Percentiles rank a stretch among this genome's conserved stretches.
These are phyloP conservation scores for Comarum palustre DNA, from an alignment of 306 rosid species.

Conservation along the genomic window DNA sequence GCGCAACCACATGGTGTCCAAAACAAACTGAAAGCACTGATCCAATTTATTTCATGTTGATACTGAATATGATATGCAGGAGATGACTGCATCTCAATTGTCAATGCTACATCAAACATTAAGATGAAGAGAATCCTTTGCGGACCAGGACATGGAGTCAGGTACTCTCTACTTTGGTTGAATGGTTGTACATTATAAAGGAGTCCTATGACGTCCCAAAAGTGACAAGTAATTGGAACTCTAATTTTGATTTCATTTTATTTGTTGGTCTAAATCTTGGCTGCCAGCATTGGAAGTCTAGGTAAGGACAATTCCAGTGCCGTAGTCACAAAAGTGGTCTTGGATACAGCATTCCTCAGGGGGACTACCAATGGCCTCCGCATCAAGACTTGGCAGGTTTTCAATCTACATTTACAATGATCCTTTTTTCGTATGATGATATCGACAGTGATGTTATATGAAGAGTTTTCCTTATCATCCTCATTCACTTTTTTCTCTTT, in stretches of 20 bases:
- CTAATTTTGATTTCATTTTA: neutral
- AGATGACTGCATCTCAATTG: slow-evolving; percentile 95
- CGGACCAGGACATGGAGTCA: slow-evolving; percentile 99
- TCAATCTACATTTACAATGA: neutral
- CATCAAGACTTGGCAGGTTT: slow-evolving; percentile 98
- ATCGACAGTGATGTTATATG: neutral
- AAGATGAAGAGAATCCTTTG: slow-evolving; percentile 87
- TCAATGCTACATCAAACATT: slow-evolving; percentile 83
- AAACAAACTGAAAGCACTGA: neutral
- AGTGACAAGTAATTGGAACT: neutral
- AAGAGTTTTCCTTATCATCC: slow-evolving; percentile 6
- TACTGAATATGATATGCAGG: slow-evolving; percentile 48
- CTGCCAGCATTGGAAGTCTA: slow-evolving; percentile 88
- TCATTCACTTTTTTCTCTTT: neutral
- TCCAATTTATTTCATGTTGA: slow-evolving; percentile 16
- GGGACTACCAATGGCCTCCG: slow-evolving; percentile 85
- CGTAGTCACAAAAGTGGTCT: slow-evolving; percentile 71
- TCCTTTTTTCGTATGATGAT: neutral
- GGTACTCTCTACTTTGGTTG: slow-evolving; percentile 42
- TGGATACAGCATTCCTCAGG: slow-evolving; percentile 79
- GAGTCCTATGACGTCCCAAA: slow-evolving; percentile 3
- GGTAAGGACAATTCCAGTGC: slow-evolving; percentile 89
- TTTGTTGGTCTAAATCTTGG: slow-evolving; percentile 3
- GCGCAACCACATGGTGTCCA: neutral
- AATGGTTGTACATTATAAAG: neutral